Evolutionary conservation across 1,284 basidiomycete species (phyloP).

Genomic region (Ceratobasidium papillatum): DNA sequence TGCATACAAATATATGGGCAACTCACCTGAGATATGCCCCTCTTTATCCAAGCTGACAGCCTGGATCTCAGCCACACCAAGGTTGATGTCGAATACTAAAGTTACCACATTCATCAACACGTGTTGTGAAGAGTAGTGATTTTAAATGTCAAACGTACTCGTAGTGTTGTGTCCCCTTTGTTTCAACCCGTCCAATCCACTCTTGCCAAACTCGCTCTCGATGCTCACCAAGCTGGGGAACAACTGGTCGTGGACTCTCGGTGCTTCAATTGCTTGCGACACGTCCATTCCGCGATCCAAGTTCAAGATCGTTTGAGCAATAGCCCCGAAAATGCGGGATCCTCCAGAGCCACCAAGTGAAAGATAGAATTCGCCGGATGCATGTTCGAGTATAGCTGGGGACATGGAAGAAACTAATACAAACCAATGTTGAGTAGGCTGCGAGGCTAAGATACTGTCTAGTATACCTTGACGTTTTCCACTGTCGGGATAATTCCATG

Average conservation of each 20-base stretch:
- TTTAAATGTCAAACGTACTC: constrained; percentile 55
- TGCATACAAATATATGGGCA: not conserved
- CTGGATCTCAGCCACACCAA: constrained; percentile 76
- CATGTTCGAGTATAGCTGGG: constrained; percentile 81
- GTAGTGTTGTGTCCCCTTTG: constrained; percentile 77
- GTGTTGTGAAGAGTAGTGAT: not conserved
- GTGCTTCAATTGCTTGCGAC: constrained; percentile 81
- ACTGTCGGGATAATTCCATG: constrained; percentile 62
- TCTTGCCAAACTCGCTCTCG: constrained; percentile 67
- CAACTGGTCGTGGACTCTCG: constrained; percentile 92
- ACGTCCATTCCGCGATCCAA: constrained; percentile 83
- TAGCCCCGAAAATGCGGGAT: constrained; percentile 80
- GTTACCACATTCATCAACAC: constrained; percentile 16
- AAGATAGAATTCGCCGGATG: constrained; percentile 73
- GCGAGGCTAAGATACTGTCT: not conserved
- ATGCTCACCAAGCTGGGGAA: constrained; percentile 72
- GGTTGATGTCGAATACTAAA: constrained; percentile 61
- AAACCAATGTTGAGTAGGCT: not conserved
- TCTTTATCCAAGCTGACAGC: constrained; percentile 64
- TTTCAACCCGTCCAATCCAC: constrained; percentile 65
- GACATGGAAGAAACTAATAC: constrained; percentile 79
- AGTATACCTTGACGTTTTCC: constrained; percentile 38
- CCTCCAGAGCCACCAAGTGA: constrained; percentile 89
- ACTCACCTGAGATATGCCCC: constrained; percentile 67
- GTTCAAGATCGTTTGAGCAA: constrained; percentile 86